Base-by-base conservation (phyloP, 2,329 filamentous ascomycete genomes). In the Intubia oerlemansii region DNA sequence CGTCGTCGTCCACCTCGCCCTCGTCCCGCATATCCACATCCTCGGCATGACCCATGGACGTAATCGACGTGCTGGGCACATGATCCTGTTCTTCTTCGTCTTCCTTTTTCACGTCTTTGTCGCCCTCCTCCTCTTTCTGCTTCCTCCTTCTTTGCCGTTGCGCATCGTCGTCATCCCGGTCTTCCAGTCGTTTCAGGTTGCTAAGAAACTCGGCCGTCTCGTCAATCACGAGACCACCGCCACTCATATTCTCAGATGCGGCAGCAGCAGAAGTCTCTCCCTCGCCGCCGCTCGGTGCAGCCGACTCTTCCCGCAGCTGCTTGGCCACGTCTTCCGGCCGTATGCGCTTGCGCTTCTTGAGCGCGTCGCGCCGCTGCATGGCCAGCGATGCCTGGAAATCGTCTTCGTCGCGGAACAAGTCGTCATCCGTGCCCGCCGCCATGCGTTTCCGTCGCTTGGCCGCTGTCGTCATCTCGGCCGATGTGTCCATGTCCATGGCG, bases 181-280 rank as follows among this genome's bases (percentile, higher is more conserved):
- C 19, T 21, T 21, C 8, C n/a, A 21, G 19, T 8, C n/a, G n/a
- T n/a, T n/a, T n/a, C n/a, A n/a, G n/a, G n/a, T n/a, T n/a, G 16
- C 82, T 76, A 17, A 98, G 77, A 41, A 98, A 98, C 42, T 92
- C 84, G 0, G 82, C 82, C 1, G 85, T 92, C 45, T 93, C 88
- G 35, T 93, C 85, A 32, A 98, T 84, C n/a, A 93, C 66, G 2
- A 98, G 57, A 2, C 82, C 85, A 17, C 52, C 53, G 19, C n/a
- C 19, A n/a, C n/a, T n/a, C n/a, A n/a, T n/a, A n/a, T n/a, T n/a
- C n/a, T n/a, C n/a, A n/a, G n/a, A n/a, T n/a, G n/a, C n/a, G 3
- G 23, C 13, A 7, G 13, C 21, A 3, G 28, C 23, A 3, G 33
- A 13, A 5, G 17, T 17, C 14, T 27, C 31, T 10, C 13, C 21